Base-by-base conservation (phyloP, 2,329 filamentous ascomycete genomes). In the Stagonosporopsis vannaccii region DNA sequence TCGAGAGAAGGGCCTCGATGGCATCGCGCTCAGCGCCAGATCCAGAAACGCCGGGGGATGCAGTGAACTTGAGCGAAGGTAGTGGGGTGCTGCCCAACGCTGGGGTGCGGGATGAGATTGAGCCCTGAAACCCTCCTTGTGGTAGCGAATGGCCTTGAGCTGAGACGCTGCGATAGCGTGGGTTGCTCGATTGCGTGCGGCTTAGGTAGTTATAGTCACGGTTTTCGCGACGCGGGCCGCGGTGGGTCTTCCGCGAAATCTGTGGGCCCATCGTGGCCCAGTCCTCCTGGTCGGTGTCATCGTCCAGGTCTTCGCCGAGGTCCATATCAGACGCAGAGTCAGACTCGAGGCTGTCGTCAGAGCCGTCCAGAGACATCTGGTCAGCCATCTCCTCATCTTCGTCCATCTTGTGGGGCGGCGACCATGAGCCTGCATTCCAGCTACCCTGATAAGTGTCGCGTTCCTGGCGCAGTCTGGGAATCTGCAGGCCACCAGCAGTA, bases 271-370 rank as follows among this genome's bases (percentile, higher is more conserved):
- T 90, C 48, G 90, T 87, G 42, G 90, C 91, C 93, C 94, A 97
- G 77, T 98, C 93, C 77, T 98, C 94, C 73, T 97, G 92, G 73
- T 98, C 95, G 22, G 95, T 98, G 57, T 91, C 85, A 71, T 97
- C 92, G 61, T 80, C 77, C 58, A 91, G 87, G 71, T 96, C 90
- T 66, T 91, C 89, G 67, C 88, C 87, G 80, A 88, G 78, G 75
- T 74, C 82, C 37, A 85, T 85, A 17, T 88, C 89, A 67, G 92
- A 90, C 28, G 89, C 92, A 37, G 65, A 69, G 70, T 90, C 92
- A 12, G 90, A 92, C 45, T 86, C 88, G 39, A 40, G 35, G 37
- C 42, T 35, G 47, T 56, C 43, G 25, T 51, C 53, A 20, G 53
- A 56, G 47, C 86, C 84, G 69, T 91, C 90, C 44, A 92, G 84